Evolutionary conservation across 75 land plant species (phyloP), one percentile per base, ranked within the genome.

Genomic region (Azolla pinnata): DNA sequence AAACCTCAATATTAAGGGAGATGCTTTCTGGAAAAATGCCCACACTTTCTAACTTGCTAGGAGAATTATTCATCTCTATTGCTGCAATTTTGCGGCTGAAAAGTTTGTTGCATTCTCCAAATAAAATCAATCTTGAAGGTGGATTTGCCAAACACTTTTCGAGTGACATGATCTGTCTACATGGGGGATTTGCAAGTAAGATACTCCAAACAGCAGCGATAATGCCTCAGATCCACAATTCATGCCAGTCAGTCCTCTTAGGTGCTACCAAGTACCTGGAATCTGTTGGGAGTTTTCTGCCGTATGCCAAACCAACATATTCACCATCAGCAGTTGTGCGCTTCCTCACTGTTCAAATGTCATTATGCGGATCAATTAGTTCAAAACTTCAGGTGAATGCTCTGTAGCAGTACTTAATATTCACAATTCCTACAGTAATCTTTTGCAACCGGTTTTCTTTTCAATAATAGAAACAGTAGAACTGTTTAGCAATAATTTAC

Each of bases 261-360:
- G 75, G 75, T 12, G 64, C 54, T 21, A 54, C 67, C 47, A 73
- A 73, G 33, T 73, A 57, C 71, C 44, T 73, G 56, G 75, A 67
- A 44, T 34, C 75, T 38, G 49, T 61, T 1, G 75, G 75, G 29
- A 50, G 50, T 33, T 57, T 60, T 45, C 55, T 73, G 4, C 65
- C 75, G 26, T 63, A 28, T 38, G 35, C 42, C 30, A 48, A 55
- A 18, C 70, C 75, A 28, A 34, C 40, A 17, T 31, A 67, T 51
- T 42, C 58, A 30, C 44, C 64, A 33, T 0, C 56, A 31, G 75
- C 50, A 19, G 66, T 56, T 31, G 33, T 54, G 31, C 60, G 56
- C 38, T 60, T 73, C 2, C 17, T 73, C 26, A 48, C 66, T 21
- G 4, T 67, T 28, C 71, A 73, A 19, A 21, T 73, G 1, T 21